These are phyloP conservation scores for Auriscalpium orientale DNA, from an alignment of 768 basidiomycete genomes.

Conservation along the genomic window DNA sequence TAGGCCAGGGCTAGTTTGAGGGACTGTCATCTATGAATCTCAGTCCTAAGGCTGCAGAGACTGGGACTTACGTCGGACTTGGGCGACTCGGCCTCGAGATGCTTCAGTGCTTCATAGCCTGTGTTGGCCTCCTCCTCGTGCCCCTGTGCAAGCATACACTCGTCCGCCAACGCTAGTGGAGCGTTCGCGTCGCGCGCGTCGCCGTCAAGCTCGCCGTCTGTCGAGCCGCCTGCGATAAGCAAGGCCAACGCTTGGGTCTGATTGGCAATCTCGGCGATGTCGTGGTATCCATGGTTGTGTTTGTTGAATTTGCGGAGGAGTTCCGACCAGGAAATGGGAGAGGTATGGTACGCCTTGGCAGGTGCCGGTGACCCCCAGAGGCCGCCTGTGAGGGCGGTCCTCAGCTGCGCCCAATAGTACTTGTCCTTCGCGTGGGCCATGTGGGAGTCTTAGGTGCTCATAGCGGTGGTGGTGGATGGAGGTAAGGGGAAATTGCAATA, in stretches of 20 bases:
- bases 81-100: slow-evolving; percentile 7
- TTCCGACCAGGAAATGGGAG: slow-evolving; percentile 61
- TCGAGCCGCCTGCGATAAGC: slow-evolving; percentile 33
- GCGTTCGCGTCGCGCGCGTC: slow-evolving; percentile 43
- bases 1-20: slow-evolving; percentile 66
- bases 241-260: slow-evolving; percentile 60
- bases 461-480: neutral
- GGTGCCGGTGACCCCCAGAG: slow-evolving; percentile 60
- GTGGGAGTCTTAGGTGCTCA: neutral
- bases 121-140: slow-evolving; percentile 7
- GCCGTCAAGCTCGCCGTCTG: slow-evolving; percentile 41
- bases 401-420: slow-evolving; percentile 74
- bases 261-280: slow-evolving; percentile 57
- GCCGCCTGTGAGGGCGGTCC: slow-evolving; percentile 62
- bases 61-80: slow-evolving; percentile 39
- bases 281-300: slow-evolving; percentile 56
- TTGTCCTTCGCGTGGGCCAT: slow-evolving; percentile 55
- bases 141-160: slow-evolving; percentile 3
- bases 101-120: slow-evolving; percentile 6
- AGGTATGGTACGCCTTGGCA: slow-evolving; percentile 50
- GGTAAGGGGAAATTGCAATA: neutral
- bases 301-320: slow-evolving; percentile 84
- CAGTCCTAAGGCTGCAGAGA: slow-evolving; percentile 1
- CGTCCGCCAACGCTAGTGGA: slow-evolving; percentile 3
- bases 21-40: slow-evolving; percentile 36